Evolutionary conservation across 1,284 basidiomycete genomes (phyloP), one percentile per base, ranked within the genome.

Genomic region (Malassezia vespertilionis): DNA sequence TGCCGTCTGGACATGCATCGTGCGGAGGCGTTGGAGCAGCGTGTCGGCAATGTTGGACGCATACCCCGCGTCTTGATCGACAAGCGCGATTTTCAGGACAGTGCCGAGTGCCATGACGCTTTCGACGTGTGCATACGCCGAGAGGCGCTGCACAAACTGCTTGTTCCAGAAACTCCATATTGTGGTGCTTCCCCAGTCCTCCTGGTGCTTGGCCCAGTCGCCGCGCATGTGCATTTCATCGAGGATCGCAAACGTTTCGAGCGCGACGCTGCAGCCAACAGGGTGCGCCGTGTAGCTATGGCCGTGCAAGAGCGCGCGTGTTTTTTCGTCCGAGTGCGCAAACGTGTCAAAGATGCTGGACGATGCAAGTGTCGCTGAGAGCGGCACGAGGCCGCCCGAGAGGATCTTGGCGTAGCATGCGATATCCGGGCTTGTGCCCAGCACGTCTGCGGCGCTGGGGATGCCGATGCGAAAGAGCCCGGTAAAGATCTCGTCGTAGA

Each of bases 401-500:
- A 97, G 76, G 53, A 90, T 84, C 72, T 97, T 97, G 31, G 89
- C 91, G 59, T 91, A 81, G 36, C 87, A 86, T 0, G 84, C 80
- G 40, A 96, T 84, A 68, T 97, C 68, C 5, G 68, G 68, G 14
- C 44, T 50, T 7, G 48, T 44, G 15, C 63, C 61, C 3, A 70
- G 52, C 20, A 61, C 38, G 2, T 47, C 33, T 2, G 64, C 41
- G 2, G 59, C 56, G 2, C 60, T 59, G 26, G 48, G 44, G 26
- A 42, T 74, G 2, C 89, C 89, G 37, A 93, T 77, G 23, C 91
- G 83, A 65, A 89, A 81, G 9, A 96, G 75, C 0, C 91, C 91
- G 12, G 84, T 81, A 70, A 96, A 96, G 5, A 97, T 91, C 52
- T 96, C 91, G 71, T 97, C 91, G 62, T 86, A 96, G 50, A 97